These are phyloP conservation scores for Petrea volubilis DNA, from an alignment of 257 asterid genomes.

Conservation along the genomic window DNA sequence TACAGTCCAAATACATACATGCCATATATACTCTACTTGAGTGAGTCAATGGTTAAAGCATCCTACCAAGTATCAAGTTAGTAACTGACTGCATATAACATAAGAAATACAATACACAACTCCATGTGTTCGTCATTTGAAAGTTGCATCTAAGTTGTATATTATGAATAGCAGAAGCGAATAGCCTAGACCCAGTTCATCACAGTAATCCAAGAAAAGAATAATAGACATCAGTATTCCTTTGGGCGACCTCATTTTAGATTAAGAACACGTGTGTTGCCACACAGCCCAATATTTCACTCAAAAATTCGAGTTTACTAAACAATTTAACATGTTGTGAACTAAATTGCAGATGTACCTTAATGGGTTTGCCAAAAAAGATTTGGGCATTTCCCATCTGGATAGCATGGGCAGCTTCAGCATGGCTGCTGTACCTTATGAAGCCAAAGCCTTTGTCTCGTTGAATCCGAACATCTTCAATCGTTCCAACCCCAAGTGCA, in stretches of 20 bases:
- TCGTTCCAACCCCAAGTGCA: slow-evolving; percentile 67
- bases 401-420: slow-evolving; percentile 87
- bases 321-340: not conserved
- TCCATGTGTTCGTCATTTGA: not conserved
- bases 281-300: not conserved
- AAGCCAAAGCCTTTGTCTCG: slow-evolving; percentile 91
- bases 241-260: not conserved
- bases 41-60: not conserved
- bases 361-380: slow-evolving; percentile 61
- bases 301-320: not conserved
- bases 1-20: too few relatives aligned
- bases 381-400: slow-evolving; percentile 72
- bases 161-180: too few relatives aligned
- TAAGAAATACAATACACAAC: not conserved
- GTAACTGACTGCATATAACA: not conserved
- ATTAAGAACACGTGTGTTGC: not conserved
- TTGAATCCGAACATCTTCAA: slow-evolving; percentile 85
- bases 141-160: too few relatives aligned
- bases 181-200: not conserved
- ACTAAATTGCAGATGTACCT: slow-evolving; percentile 38
- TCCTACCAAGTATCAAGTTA: not conserved
- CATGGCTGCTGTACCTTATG: slow-evolving; percentile 75
- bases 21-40: not conserved
- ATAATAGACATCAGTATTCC: not conserved
- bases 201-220: not conserved